phyloP scores from a whole-genome alignment of 75 land plant species.

The Pinus taeda region DNA sequence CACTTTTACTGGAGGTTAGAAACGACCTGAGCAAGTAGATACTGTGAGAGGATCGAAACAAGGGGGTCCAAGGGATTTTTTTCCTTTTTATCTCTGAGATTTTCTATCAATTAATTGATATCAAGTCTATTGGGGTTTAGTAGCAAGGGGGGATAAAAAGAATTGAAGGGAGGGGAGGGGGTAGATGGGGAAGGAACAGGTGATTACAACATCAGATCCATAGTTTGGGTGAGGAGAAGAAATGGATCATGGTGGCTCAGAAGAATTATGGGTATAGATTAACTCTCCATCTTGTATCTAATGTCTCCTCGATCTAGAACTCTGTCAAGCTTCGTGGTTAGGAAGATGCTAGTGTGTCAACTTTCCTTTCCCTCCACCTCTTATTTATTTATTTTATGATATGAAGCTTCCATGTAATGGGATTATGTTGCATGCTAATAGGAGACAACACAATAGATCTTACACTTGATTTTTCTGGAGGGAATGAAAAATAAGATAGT shows the following conservation, averaged over 20 bases:
- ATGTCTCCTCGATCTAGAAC: conserved; percentile 88
- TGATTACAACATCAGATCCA: conserved; percentile 58
- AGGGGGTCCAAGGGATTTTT: not conserved
- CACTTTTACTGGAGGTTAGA: not conserved
- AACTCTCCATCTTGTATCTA: conserved; percentile 57
- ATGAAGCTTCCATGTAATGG: no score
- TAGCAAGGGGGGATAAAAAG: no score
- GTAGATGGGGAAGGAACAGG: conserved; percentile 13
- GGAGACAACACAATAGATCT: no score
- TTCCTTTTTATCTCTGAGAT: not conserved
- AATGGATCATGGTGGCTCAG: conserved; percentile 99
- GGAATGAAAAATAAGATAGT: no score
- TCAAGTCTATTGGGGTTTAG: no score
- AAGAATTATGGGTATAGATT: conserved; percentile 62
- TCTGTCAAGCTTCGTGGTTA: conserved; percentile 86
- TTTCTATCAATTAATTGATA: not conserved
- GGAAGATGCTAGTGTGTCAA: conserved; percentile 94
- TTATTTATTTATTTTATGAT: not conserved
- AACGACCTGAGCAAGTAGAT: no score
- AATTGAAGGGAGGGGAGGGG: conserved; percentile 10
- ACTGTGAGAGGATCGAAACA: not conserved
- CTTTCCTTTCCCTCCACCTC: conserved; percentile 1
- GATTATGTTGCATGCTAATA: no score
- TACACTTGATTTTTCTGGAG: no score
- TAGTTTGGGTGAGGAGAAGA: conserved; percentile 89